phyloP scores from a whole-genome alignment of 352 stramenopile genomes.

The Bremia lactucae region DNA sequence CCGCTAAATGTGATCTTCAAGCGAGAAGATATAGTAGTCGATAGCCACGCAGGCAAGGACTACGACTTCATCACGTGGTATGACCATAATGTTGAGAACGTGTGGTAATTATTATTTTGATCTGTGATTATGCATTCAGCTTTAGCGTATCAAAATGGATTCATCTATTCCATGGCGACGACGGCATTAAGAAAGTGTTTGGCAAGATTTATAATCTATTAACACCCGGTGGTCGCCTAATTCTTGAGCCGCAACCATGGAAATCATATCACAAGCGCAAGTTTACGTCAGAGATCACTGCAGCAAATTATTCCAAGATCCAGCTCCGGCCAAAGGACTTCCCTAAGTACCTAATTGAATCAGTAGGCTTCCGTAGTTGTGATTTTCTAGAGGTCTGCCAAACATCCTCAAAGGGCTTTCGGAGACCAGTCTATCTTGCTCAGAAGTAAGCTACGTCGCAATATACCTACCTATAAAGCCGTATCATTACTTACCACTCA shows the following conservation, averaged over 20 bases:
- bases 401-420: slow-evolving; percentile 67
- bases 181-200: slow-evolving; percentile 73
- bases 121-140: slow-evolving; percentile 15
- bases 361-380: slow-evolving; percentile 53
- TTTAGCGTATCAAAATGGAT: slow-evolving; percentile 89
- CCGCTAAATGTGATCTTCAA: slow-evolving; percentile 78
- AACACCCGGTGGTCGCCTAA: slow-evolving; percentile 45
- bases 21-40: slow-evolving; percentile 51
- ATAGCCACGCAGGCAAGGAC: slow-evolving; percentile 45
- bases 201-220: slow-evolving; percentile 51
- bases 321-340: slow-evolving; percentile 70
- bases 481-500: slow-evolving; percentile 20
- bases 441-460: slow-evolving; percentile 32
- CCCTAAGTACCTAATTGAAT: slow-evolving; percentile 37
- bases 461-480: slow-evolving; percentile 9
- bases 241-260: slow-evolving; percentile 82
- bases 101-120: background rate
- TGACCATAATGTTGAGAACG: background rate
- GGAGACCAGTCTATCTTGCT: slow-evolving; percentile 64
- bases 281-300: slow-evolving; percentile 68
- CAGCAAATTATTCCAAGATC: slow-evolving; percentile 60
- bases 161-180: slow-evolving; percentile 81
- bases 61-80: slow-evolving; percentile 81
- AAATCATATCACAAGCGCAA: slow-evolving; percentile 85
- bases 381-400: slow-evolving; percentile 67